Evolutionary conservation across 345 rosid genomes (phyloP), one percentile per base, ranked within the genome.

Genomic region (Boechera stricta): DNA sequence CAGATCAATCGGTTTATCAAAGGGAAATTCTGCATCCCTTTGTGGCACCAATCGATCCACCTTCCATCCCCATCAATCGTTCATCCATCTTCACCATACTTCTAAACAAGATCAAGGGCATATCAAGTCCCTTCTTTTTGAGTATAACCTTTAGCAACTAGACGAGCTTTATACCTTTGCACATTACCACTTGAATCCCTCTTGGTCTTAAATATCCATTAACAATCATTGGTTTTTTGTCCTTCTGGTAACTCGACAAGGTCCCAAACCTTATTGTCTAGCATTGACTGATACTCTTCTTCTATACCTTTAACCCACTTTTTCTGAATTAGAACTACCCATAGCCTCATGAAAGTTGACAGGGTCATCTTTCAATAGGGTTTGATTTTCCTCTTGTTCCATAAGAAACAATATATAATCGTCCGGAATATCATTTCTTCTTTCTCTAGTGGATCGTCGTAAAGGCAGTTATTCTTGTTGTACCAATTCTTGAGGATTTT

Each of bases 121-220:
- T 21, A 21, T 21, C 24, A 21, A 21, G 24, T 21, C 24, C 24
- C 24, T 11, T 11, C 47, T 7, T 42, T 11, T 5, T 11, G 5
- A 10, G 47, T 42, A 36, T 36, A 36, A 1, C 10, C 39, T 36
- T 36, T 36, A 36, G 39, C 39, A 0, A 36, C 39, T 36, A 36
- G 10, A 36, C 39, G 10, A 6, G 9, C 1, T 1, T 36, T 36
- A 36, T 6, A 36, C 7, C 39, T 11, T 2, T 64, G 15, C 26
- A 64, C 5, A 64, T 64, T 64, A 45, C 68, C 13, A 29, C 2
- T 28, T 10, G 38, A 64, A 0, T 64, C 68, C 53, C 3, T 64
- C 5, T 64, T 62, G 51, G 35, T 62, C 4, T 24, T 42, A 63
- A 63, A 63, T 63, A 63, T 41, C 24, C 53, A 63, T 42, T 63